Base-by-base conservation (phyloP, 1,284 basidiomycete species). In the Cystobasidium pallidum region DNA sequence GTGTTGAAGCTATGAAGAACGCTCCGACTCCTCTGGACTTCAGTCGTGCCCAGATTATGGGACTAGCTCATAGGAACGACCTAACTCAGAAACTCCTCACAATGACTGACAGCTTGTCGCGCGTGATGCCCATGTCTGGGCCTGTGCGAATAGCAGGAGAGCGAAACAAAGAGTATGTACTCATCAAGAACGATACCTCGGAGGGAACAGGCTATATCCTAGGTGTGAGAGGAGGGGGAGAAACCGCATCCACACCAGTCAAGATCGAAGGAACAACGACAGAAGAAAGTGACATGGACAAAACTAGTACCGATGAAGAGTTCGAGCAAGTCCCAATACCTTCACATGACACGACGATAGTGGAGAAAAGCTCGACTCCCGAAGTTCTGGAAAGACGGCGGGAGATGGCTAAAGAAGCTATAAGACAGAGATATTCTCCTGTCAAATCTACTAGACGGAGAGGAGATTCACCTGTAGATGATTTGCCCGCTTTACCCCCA, bases 1-100 rank as follows among this genome's bases (percentile, higher is more conserved):
- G 96, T 11, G 83, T 99, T 36, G 90, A 95, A 77, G 88, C 89
- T 70, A 99, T 99, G 96, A 85, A 85, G 57, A 86, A 86, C 13
- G 86, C 94, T 0, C 86, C 86, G 0, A 95, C 94, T 0, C 88
- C 95, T 0, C 85, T 97, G 70, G 96, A 99, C 81, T 99, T 99
- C 79, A 95, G 92, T 0, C 91, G 89, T 77, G 90, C 94, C 73
- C 96, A 99, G 81, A 96, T 97, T 81, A 86, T 88, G 80, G 91
- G 92, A 76, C 84, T 99, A 28, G 88, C 89, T 76, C 90, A 95
- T 80, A 85, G 96, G 43, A 99, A 99, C 80, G 81, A 88, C 1
- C 84, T 98, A 72, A 99, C 96, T 0, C 96, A 99, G 78, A 92
- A 96, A 78, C 86, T 99, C n/a, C 84, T 99, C 45, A 87, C 87